Evolutionary conservation across 139 green algal genomes (phyloP).

Genomic region (Volvox africanus): DNA sequence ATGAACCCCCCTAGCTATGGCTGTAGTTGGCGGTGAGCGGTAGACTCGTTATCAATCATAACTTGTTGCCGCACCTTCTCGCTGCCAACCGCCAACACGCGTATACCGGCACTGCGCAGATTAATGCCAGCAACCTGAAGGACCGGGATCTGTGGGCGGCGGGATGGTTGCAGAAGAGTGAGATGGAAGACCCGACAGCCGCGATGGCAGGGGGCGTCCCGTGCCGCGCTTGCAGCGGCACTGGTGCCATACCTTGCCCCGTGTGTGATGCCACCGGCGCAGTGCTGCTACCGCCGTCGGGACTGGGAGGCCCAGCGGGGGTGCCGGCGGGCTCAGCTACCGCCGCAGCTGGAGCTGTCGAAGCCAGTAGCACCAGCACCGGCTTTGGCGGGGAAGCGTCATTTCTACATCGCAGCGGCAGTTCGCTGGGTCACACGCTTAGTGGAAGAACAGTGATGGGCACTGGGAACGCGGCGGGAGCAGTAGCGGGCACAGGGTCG

Average conservation of each 20-base stretch:
- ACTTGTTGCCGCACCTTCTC: too few relatives aligned
- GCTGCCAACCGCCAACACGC: too few relatives aligned
- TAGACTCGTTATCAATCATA: too few relatives aligned
- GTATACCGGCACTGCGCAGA: slow-evolving; percentile 27
- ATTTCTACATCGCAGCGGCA: not conserved
- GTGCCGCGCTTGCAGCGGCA: slow-evolving; percentile 39
- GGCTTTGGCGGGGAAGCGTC: not conserved
- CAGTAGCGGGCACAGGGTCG: not conserved
- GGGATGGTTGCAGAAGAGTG: slow-evolving; percentile 71
- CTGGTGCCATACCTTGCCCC: not conserved
- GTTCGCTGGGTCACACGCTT: not conserved
- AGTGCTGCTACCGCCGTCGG: slow-evolving; percentile 15
- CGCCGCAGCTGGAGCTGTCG: not conserved
- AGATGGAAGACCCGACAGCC: slow-evolving; percentile 43
- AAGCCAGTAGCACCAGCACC: not conserved
- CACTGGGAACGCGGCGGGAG: not conserved
- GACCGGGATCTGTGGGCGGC: slow-evolving; percentile 67
- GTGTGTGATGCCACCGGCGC: slow-evolving; percentile 22
- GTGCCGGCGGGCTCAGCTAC: not conserved
- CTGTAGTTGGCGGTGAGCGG: too few relatives aligned
- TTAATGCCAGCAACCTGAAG: slow-evolving; percentile 65
- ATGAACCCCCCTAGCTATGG: too few relatives aligned
- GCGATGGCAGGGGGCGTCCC: not conserved
- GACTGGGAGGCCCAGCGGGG: not conserved
- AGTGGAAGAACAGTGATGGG: not conserved